phyloP scores from a whole-genome alignment of 306 rosid species.

The Vigna nakashimae region DNA sequence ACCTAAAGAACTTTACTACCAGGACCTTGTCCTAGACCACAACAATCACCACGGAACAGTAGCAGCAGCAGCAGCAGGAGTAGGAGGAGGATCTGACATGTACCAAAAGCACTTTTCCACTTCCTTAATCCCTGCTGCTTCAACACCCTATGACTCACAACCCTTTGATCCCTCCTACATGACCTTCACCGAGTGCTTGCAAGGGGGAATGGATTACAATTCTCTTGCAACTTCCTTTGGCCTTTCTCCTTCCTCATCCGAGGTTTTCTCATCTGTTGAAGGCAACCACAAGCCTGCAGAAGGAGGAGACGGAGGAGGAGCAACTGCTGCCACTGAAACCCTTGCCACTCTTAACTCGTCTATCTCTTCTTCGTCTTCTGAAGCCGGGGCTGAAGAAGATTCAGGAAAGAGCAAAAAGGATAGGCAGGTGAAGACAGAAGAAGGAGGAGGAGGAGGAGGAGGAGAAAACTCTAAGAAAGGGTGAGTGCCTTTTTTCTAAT shows the following conservation, averaged over 20 bases:
- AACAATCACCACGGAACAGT: constrained; percentile 43
- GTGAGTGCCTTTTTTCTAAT: constrained; percentile 46
- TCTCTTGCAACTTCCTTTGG: constrained; percentile 67
- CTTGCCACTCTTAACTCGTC: constrained; percentile 65
- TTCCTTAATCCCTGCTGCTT: constrained; percentile 34
- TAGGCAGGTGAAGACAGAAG: constrained; percentile 54
- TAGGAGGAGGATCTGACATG: constrained; percentile 40
- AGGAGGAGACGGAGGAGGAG: constrained; percentile 28
- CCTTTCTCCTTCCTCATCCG: constrained; percentile 71
- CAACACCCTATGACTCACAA: constrained; percentile 49
- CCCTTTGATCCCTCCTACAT: constrained; percentile 61
- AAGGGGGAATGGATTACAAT: constrained; percentile 66
- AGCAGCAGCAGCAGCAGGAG: neutral
- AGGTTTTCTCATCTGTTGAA: constrained; percentile 60
- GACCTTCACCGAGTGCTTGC: constrained; percentile 66
- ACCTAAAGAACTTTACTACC: constrained; percentile 55
- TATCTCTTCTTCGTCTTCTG: constrained; percentile 76
- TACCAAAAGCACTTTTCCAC: constrained; percentile 48
- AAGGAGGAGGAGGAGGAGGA: constrained; percentile 58
- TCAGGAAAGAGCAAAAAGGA: constrained; percentile 63
- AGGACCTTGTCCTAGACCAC: constrained; percentile 54
- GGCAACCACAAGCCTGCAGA: constrained; percentile 47
- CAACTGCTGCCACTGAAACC: constrained; percentile 42
- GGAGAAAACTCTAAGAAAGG: constrained; percentile 66
- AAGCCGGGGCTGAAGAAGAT: constrained; percentile 77